Percentiles rank a stretch among this genome's conserved stretches.
phyloP scores from a whole-genome alignment of 129 eudicot genomes.

The Tagetes erecta region DNA sequence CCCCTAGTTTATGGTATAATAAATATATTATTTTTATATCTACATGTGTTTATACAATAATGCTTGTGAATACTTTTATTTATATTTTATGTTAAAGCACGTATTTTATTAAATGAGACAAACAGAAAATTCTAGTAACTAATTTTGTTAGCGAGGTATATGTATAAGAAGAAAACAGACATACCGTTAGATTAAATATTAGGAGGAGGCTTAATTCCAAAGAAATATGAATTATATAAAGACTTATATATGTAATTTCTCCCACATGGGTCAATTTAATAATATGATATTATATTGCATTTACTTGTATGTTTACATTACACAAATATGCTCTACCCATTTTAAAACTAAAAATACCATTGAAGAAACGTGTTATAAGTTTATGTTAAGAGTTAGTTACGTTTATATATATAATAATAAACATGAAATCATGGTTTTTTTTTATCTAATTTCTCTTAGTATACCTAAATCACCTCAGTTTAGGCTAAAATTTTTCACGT shows the following conservation, averaged over 20 bases:
- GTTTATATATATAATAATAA: too few species aligned
- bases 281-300: background rate
- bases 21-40: background rate
- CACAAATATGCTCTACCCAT: background rate
- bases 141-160: background rate
- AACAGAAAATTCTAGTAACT: constrained; percentile 9
- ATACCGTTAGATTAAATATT: constrained; percentile 2
- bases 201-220: constrained; percentile 13
- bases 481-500: too few species aligned
- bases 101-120: background rate
- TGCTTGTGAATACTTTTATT: background rate
- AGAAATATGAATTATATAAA: constrained; percentile 14
- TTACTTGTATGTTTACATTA: background rate
- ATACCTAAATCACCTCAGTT: too few species aligned
- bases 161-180: background rate
- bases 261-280: background rate
- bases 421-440: too few species aligned
- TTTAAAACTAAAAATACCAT: background rate
- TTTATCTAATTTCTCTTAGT: too few species aligned
- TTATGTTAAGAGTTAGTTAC: too few species aligned
- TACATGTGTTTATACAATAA: background rate
- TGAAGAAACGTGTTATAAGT: too few species aligned
- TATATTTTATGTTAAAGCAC: background rate
- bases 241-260: background rate
- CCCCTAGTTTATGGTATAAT: too few species aligned